phyloP scores from a whole-genome alignment of 179 eudicot species.

The Heliamphora pulchella region DNA sequence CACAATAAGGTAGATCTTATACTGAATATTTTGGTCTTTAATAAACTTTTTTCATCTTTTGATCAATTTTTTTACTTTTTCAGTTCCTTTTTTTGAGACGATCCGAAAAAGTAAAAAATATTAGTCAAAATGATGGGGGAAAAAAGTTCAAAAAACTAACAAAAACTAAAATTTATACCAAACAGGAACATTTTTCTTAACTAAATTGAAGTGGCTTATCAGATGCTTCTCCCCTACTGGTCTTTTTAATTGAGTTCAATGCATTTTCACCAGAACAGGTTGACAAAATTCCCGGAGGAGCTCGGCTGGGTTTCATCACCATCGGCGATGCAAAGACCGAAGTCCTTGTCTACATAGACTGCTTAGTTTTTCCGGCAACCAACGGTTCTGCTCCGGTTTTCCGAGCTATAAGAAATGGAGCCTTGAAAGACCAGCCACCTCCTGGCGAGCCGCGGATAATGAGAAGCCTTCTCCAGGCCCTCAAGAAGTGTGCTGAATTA shows the following conservation, averaged over 20 bases:
- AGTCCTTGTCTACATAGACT: slow-evolving; percentile 63
- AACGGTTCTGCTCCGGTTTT: slow-evolving; percentile 42
- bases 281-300: slow-evolving; percentile 85
- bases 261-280: slow-evolving; percentile 41
- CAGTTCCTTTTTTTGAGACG: no score
- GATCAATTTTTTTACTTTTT: no score
- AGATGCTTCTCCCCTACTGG: background rate
- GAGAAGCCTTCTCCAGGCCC: slow-evolving; percentile 70
- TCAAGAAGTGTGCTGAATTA: slow-evolving; percentile 54
- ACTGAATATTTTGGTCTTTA: no score
- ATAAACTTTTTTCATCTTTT: no score
- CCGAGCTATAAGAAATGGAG: slow-evolving; percentile 72
- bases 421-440: slow-evolving; percentile 44
- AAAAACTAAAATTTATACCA: no score
- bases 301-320: slow-evolving; percentile 67
- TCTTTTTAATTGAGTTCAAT: background rate
- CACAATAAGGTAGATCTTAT: no score
- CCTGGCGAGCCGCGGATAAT: slow-evolving; percentile 89
- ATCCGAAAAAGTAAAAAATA: no score
- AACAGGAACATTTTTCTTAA: no score
- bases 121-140: no score
- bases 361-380: slow-evolving; percentile 49
- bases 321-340: slow-evolving; percentile 55
- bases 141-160: no score
- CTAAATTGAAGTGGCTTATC: background rate